phyloP scores from a whole-genome alignment of 2,329 filamentous ascomycete species.

The Gliomastix tumulicola region DNA sequence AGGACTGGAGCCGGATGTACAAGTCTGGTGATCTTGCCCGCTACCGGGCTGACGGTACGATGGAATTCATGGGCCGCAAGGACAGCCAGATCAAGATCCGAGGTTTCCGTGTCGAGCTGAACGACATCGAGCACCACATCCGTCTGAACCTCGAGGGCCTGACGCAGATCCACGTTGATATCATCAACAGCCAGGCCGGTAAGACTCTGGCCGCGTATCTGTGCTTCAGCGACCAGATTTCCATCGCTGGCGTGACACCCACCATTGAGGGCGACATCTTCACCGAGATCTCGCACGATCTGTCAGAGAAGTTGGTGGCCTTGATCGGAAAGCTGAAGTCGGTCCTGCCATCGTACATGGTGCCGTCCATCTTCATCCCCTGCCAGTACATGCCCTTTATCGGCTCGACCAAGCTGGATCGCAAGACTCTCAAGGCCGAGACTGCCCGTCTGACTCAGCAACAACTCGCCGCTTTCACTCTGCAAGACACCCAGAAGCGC shows the following conservation, averaged over 20 bases:
- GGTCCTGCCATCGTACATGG: slow-evolving; percentile 9
- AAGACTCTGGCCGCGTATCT: slow-evolving; percentile 17
- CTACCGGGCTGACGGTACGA: slow-evolving; percentile 18
- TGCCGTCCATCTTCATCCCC: slow-evolving; percentile 6
- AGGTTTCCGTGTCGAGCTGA: slow-evolving; percentile 34
- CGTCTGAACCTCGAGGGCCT: not conserved
- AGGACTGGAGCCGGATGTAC: slow-evolving; percentile 17
- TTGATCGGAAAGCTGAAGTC: slow-evolving; percentile 3
- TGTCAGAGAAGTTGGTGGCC: not conserved
- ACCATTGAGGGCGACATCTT: not conserved
- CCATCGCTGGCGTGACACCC: too few relatives aligned
- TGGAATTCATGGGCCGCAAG: slow-evolving; percentile 34
- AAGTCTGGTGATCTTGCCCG: slow-evolving; percentile 5
- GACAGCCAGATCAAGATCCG: slow-evolving; percentile 31
- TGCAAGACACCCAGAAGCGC: slow-evolving; percentile 1
- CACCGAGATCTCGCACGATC: not conserved
- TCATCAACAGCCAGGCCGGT: slow-evolving; percentile 24
- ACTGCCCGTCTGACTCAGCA: not conserved
- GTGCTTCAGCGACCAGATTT: not conserved
- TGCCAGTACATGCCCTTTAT: slow-evolving; percentile 5
- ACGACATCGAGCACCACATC: slow-evolving; percentile 8
- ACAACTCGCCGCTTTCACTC: slow-evolving; percentile 1
- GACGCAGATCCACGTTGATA: slow-evolving; percentile 23
- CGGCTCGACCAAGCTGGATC: slow-evolving; percentile 6
- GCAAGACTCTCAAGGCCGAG: not conserved